These are phyloP conservation scores for Trifolium pratense DNA, from an alignment of 306 rosid species.

Conservation along the genomic window DNA sequence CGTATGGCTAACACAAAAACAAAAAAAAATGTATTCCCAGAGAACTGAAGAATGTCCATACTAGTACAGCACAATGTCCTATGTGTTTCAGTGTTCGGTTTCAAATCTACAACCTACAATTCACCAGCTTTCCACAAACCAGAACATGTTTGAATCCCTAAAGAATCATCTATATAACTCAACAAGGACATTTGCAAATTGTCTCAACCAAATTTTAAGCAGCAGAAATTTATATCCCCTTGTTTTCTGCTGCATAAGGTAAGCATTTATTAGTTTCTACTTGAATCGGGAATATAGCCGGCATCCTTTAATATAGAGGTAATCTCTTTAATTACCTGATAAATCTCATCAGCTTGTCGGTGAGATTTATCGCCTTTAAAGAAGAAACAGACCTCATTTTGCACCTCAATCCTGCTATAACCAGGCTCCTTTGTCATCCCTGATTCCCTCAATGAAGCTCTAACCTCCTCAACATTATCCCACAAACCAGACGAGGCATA, in stretches of 20 bases:
- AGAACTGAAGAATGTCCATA: neutral
- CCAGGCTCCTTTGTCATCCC: constrained; percentile 79
- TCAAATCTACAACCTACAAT: constrained; percentile 24
- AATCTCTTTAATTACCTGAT: constrained; percentile 54
- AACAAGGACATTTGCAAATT: constrained; percentile 14
- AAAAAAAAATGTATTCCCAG: constrained; percentile 11
- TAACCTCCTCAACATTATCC: constrained; percentile 66
- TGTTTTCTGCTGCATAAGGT: constrained; percentile 28
- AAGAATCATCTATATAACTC: constrained; percentile 14
- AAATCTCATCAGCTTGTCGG: constrained; percentile 61
- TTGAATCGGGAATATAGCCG: constrained; percentile 52
- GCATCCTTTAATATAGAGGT: constrained; percentile 55
- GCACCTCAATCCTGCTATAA: constrained; percentile 78
- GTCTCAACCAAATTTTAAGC: constrained; percentile 6
- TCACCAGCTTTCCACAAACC: constrained; percentile 15
- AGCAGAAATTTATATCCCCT: constrained; percentile 2
- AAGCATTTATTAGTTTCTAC: constrained; percentile 31
- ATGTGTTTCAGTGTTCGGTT: constrained; percentile 21
- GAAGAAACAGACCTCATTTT: constrained; percentile 56
- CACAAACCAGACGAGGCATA: constrained; percentile 74
- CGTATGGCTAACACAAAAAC: neutral
- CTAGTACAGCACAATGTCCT: neutral
- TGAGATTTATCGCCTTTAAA: constrained; percentile 47
- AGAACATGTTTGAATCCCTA: constrained; percentile 25
- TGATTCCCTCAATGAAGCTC: constrained; percentile 60